Percentiles rank a stretch among this genome's conserved stretches.
Evolutionary conservation across 345 rosid species (phyloP).

Genomic region (Leavenworthia alabamica): DNA sequence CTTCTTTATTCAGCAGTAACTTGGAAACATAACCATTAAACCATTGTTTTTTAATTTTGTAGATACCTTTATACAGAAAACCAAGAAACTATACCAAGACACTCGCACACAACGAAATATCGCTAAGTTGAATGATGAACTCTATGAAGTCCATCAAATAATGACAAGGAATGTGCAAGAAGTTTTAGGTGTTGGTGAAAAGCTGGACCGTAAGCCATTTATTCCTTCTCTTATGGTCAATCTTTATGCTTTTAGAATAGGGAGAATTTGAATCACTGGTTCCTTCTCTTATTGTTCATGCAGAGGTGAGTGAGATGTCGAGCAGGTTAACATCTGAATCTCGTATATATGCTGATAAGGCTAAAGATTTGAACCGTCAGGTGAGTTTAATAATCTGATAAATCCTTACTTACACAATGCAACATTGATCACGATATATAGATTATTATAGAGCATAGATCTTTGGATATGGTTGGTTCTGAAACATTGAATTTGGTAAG

Average conservation of each 20-base stretch:
- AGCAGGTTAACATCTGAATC: conserved; percentile 91
- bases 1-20: not conserved
- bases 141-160: conserved; percentile 95
- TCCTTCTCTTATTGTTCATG: conserved; percentile 22
- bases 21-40: conserved; percentile 7
- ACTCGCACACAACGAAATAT: conserved; percentile 89
- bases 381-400: conserved; percentile 15
- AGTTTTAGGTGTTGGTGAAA: conserved; percentile 98
- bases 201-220: conserved; percentile 82
- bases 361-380: conserved; percentile 95
- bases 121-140: conserved; percentile 94
- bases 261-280: not conserved
- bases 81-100: conserved; percentile 95
- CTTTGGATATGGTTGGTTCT: not conserved
- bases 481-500: conserved; percentile 4
- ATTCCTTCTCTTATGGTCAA: too few relatives aligned
- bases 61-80: conserved; percentile 98
- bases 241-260: not conserved
- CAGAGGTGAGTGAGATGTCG: conserved; percentile 99
- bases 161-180: conserved; percentile 99
- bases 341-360: conserved; percentile 93
- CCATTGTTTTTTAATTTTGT: conserved; percentile 6
- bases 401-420: not conserved
- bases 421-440: not conserved
- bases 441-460: not conserved